These are phyloP conservation scores for Arachis hypogaea DNA, from an alignment of 306 rosid genomes.

Conservation along the genomic window DNA sequence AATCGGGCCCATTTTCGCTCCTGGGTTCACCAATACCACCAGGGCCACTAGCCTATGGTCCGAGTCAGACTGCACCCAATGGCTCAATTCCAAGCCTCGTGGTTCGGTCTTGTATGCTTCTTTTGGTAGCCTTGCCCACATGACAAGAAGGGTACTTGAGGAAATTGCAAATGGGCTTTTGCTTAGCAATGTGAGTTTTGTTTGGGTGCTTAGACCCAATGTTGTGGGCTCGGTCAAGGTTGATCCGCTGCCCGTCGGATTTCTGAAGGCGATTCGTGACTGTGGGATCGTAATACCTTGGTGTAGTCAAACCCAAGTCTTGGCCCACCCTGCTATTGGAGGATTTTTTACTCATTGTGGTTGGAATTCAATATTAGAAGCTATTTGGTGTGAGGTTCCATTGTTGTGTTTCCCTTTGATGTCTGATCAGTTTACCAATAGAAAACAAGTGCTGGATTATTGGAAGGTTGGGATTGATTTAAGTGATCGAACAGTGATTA, in stretches of 20 bases:
- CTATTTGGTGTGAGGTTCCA: conserved; percentile 57
- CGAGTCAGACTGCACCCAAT: conserved; percentile 60
- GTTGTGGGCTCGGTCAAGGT: conserved; percentile 52
- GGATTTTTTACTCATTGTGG: conserved; percentile 69
- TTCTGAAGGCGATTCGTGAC: conserved; percentile 34
- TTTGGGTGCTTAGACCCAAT: conserved; percentile 62
- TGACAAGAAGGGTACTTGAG: conserved; percentile 27
- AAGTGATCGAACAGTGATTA: conserved; percentile 15
- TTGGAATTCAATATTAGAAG: conserved; percentile 66
- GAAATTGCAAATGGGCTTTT: conserved; percentile 59
- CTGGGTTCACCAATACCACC: conserved; percentile 44
- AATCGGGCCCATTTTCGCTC: conserved; percentile 62
- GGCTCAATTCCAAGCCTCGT: conserved; percentile 57
- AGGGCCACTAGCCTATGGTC: conserved; percentile 65
- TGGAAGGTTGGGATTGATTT: conserved; percentile 64
- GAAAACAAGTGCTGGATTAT: conserved; percentile 61
- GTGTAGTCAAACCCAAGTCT: conserved; percentile 56
- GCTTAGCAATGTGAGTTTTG: conserved; percentile 47
- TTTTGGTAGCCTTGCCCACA: conserved; percentile 66
- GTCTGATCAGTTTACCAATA: conserved; percentile 63
- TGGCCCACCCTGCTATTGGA: conserved; percentile 56
- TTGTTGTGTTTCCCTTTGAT: conserved; percentile 58
- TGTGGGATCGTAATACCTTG: conserved; percentile 54
- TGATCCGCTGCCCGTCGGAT: conserved; percentile 54
- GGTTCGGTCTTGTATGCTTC: conserved; percentile 62